phyloP scores from a whole-genome alignment of 306 rosid genomes.

The Dryas octopetala region DNA sequence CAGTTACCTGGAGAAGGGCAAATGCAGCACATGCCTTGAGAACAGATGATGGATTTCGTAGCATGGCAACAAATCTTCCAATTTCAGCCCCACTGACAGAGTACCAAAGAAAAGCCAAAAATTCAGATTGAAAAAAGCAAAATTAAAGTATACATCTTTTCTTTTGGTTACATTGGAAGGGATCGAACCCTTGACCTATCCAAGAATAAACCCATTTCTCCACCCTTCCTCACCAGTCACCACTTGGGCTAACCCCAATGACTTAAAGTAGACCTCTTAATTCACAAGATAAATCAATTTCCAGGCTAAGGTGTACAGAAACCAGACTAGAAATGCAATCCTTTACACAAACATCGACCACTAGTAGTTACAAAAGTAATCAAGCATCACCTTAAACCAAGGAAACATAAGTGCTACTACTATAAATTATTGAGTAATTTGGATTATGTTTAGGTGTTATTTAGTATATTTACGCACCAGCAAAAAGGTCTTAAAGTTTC shows the following conservation, averaged over 20 bases:
- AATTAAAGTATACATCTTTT: no score
- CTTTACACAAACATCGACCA: neutral
- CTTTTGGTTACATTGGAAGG: no score
- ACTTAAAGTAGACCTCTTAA: neutral
- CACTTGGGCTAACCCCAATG: no score
- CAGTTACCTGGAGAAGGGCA: conserved; percentile 93
- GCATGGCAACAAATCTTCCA: conserved; percentile 96
- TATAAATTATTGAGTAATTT: neutral
- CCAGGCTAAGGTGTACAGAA: neutral
- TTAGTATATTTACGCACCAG: neutral
- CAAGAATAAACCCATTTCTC: no score
- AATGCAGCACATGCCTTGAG: conserved; percentile 98
- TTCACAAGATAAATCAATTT: neutral
- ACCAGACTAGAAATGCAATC: neutral
- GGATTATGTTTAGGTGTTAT: neutral
- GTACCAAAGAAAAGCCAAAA: conserved; percentile 3
- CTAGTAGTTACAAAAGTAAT: neutral
- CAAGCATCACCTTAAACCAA: neutral
- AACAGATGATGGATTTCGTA: conserved; percentile 77
- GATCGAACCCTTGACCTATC: no score
- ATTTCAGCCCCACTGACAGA: conserved; percentile 86
- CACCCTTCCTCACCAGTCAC: no score
- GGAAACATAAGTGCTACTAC: neutral
- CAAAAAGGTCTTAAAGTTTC: neutral
- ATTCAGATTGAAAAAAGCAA: neutral